Conservation (phyloP, 768 basidiomycete genomes). For the Boletus rubropictus region DNA sequence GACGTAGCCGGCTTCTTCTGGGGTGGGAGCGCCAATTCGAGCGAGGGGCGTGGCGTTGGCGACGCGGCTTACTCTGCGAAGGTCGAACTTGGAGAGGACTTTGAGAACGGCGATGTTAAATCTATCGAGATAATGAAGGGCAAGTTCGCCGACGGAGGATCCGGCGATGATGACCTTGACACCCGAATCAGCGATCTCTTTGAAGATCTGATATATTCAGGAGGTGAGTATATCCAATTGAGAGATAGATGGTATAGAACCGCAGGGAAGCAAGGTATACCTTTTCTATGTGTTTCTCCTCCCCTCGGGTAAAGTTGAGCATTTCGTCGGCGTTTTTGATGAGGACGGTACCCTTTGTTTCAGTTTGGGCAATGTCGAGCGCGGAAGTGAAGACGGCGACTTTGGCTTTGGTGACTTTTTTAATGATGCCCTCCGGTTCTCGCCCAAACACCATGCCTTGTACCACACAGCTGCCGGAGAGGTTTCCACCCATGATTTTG, state of each 20-base stretch:
- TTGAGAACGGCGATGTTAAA: conserved; percentile 93
- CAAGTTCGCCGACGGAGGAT: conserved; percentile 89
- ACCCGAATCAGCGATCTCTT: conserved; percentile 94
- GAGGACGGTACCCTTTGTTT: conserved; percentile 97
- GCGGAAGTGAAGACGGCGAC: conserved; percentile 94
- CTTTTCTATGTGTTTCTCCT: conserved; percentile 96
- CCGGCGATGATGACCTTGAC: conserved; percentile 93
- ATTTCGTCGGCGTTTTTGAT: conserved; percentile 94
- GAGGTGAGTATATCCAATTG: background rate
- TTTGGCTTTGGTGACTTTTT: conserved; percentile 80
- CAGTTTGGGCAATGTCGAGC: conserved; percentile 91
- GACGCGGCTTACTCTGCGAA: conserved; percentile 89
- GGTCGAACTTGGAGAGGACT: conserved; percentile 96
- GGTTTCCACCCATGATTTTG: conserved; percentile 93
- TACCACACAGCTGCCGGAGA: conserved; percentile 82
- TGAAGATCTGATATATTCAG: conserved; percentile 67
- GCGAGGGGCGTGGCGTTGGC: conserved; percentile 95
- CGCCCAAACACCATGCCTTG: conserved; percentile 98
- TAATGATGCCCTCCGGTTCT: conserved; percentile 87
- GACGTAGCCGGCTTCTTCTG: conserved; percentile 91
- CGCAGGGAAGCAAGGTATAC: conserved; percentile 24
- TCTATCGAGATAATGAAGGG: conserved; percentile 93
- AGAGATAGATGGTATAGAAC: background rate
- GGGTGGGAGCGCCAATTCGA: conserved; percentile 89
- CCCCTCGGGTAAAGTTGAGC: conserved; percentile 92